Conservation (phyloP, 495 filamentous ascomycete genomes). For the Bombardia bombarda region DNA sequence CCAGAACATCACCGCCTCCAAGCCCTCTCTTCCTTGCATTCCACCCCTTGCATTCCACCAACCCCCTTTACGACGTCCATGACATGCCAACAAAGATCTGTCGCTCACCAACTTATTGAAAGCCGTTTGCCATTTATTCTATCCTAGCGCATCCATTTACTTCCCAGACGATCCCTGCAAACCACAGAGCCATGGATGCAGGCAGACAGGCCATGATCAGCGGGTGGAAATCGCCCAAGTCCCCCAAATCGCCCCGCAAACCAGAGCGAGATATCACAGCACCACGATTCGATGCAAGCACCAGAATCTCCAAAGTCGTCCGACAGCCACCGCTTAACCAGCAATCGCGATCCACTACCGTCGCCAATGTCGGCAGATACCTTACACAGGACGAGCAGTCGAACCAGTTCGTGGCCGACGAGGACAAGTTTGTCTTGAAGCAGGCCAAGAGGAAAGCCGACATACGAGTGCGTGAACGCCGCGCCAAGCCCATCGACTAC, state of each 20-base stretch:
- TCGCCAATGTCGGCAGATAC: conserved; percentile 23
- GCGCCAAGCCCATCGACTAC: conserved; percentile 92
- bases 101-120: too few relatives aligned
- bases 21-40: too few relatives aligned
- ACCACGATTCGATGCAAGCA: conserved; percentile 35
- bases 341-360: conserved; percentile 5
- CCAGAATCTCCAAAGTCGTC: conserved; percentile 36
- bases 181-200: conserved; percentile 30
- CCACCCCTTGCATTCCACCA: not conserved
- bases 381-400: conserved; percentile 61
- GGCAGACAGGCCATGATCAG: conserved; percentile 41
- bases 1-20: too few relatives aligned
- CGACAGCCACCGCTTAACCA: conserved; percentile 5
- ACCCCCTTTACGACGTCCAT: not conserved
- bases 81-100: not conserved
- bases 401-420: conserved; percentile 80
- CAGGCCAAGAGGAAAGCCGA: conserved; percentile 98
- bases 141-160: not conserved
- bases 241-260: conserved; percentile 19
- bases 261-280: conserved; percentile 32
- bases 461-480: conserved; percentile 87
- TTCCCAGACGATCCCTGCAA: too few relatives aligned
- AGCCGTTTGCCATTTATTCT: not conserved
- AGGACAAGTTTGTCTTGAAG: conserved; percentile 92
- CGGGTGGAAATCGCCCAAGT: conserved; percentile 34